phyloP scores from a whole-genome alignment of 2,329 filamentous ascomycete species.

The Coleophoma cylindrospora region DNA sequence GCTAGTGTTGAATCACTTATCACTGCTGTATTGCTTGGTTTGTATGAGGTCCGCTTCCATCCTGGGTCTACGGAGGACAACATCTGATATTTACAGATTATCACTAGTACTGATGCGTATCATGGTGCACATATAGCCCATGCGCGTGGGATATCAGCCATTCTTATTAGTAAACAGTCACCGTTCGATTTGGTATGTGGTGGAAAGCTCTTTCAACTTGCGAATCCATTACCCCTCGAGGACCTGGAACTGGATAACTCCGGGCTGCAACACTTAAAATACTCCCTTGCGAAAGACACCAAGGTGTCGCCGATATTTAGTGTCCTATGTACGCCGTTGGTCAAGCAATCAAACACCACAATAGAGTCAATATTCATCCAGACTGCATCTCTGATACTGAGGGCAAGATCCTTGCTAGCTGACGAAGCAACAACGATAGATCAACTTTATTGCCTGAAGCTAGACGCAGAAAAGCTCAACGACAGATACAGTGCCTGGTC shows the following conservation, averaged over 20 bases:
- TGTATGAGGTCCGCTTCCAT: constrained; percentile 12
- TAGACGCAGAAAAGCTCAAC: neutral
- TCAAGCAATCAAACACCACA: neutral
- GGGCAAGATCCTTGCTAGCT: neutral
- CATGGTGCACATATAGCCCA: constrained; percentile 7
- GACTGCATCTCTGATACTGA: neutral
- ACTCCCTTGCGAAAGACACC: neutral
- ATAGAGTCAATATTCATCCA: neutral
- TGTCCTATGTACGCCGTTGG: neutral
- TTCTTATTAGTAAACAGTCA: constrained; percentile 1
- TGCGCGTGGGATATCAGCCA: constrained; percentile 8
- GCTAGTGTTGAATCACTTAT: constrained; percentile 4
- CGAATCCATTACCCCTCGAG: neutral
- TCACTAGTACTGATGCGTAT: neutral
- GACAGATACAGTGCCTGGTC: constrained; percentile 1
- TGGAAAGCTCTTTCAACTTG: neutral
- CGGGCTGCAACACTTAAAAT: neutral
- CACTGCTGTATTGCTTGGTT: constrained; percentile 13
- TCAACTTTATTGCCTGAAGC: neutral
- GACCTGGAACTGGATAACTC: constrained; percentile 1
- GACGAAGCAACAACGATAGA: neutral
- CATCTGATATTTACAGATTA: neutral
- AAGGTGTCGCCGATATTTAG: neutral
- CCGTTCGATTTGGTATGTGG: constrained; percentile 1
- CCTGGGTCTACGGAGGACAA: neutral